Evolutionary conservation across 2,329 filamentous ascomycete genomes (phyloP).

Genomic region (Colletotrichum caudatum): DNA sequence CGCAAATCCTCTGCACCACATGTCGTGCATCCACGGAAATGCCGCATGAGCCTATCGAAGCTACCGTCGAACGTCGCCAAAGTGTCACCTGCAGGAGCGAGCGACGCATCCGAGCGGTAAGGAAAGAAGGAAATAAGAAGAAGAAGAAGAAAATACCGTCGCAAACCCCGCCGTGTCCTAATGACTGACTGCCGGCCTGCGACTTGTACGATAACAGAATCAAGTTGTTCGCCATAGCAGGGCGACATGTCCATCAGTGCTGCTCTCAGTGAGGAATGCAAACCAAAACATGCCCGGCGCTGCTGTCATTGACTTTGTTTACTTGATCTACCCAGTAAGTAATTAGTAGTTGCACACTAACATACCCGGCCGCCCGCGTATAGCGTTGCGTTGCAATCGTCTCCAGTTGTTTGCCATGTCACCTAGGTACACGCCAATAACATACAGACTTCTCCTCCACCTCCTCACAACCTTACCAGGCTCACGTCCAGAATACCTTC

Average conservation of each 20-base stretch:
- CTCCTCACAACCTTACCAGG: slow-evolving; percentile 58
- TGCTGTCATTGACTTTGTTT: neutral
- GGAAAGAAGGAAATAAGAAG: too few relatives aligned
- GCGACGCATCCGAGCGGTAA: slow-evolving; percentile 11
- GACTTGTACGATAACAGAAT: neutral
- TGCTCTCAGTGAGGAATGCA: neutral
- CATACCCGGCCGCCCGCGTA: neutral
- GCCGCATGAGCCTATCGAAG: slow-evolving; percentile 6
- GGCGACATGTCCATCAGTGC: neutral
- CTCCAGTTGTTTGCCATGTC: slow-evolving; percentile 7
- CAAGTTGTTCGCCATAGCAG: neutral
- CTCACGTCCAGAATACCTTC: slow-evolving; percentile 69
- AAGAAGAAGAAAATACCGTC: neutral
- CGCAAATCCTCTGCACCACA: slow-evolving; percentile 18
- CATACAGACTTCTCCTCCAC: neutral
- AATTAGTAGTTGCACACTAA: slow-evolving; percentile 7
- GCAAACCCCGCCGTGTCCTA: slow-evolving; percentile 12
- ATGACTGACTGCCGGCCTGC: neutral
- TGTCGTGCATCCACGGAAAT: neutral
- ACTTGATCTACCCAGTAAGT: neutral
- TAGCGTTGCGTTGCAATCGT: slow-evolving; percentile 5
- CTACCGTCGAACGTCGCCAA: slow-evolving; percentile 8
- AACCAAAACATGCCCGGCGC: neutral
- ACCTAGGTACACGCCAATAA: slow-evolving; percentile 20
- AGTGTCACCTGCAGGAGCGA: slow-evolving; percentile 17